phyloP scores from a whole-genome alignment of 768 basidiomycete genomes.

The Dioszegia hungarica region DNA sequence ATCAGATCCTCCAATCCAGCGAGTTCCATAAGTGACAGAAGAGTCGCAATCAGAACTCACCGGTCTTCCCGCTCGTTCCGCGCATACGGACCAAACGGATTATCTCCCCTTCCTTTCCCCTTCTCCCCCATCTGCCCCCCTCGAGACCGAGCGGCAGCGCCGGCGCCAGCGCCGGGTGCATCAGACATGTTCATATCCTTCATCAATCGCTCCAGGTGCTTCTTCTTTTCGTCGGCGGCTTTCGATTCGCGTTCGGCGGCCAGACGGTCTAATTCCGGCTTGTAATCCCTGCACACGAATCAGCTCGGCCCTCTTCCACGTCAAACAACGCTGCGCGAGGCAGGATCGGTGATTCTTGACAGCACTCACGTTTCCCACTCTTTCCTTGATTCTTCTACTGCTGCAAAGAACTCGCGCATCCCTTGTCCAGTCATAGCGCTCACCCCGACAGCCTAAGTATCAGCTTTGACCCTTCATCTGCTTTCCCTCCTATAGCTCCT shows the following conservation, averaged over 20 bases:
- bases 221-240: constrained; percentile 45
- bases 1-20: background rate
- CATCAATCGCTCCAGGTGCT: constrained; percentile 47
- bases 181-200: constrained; percentile 44
- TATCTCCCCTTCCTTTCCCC: constrained; percentile 20
- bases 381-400: constrained; percentile 76
- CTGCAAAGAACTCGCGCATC: constrained; percentile 82
- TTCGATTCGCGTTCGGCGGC: constrained; percentile 45
- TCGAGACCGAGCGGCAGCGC: no score
- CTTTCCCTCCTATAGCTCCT: no score
- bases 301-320: background rate
- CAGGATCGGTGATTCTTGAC: background rate
- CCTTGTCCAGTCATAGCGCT: constrained; percentile 95
- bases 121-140: background rate
- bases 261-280: constrained; percentile 78
- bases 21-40: background rate
- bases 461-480: background rate
- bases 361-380: constrained; percentile 77
- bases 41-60: constrained; percentile 14
- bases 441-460: constrained; percentile 78
- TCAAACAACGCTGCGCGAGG: background rate
- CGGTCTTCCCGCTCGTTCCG: constrained; percentile 45
- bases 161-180: constrained; percentile 1
- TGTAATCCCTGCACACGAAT: constrained; percentile 67
- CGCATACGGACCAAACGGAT: constrained; percentile 48